Conservation (phyloP, 2,329 filamentous ascomycete species). For the Trichothecium roseum region DNA sequence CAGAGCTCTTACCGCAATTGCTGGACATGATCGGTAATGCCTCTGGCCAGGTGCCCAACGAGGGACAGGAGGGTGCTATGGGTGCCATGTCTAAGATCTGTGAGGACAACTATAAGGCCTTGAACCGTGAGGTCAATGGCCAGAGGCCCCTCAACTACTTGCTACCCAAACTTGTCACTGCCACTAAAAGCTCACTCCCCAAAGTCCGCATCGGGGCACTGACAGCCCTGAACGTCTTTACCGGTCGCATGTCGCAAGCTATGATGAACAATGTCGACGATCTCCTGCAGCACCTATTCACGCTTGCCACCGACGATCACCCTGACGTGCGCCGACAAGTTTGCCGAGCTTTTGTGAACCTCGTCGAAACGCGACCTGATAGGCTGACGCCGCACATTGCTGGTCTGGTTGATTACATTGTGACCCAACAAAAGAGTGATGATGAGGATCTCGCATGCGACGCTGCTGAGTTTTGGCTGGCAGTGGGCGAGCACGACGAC, state of each 20-base stretch:
- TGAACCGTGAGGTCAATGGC: constrained; percentile 81
- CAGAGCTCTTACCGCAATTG: constrained; percentile 77
- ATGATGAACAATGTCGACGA: constrained; percentile 72
- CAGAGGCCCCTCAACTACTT: constrained; percentile 81
- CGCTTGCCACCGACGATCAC: constrained; percentile 64
- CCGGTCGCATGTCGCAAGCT: constrained; percentile 72
- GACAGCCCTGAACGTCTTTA: constrained; percentile 83
- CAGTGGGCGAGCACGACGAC: constrained; percentile 76
- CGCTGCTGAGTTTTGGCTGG: constrained; percentile 95
- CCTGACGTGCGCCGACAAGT: constrained; percentile 85
- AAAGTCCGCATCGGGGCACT: constrained; percentile 75
- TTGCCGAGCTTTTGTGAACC: constrained; percentile 82
- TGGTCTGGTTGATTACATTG: constrained; percentile 86
- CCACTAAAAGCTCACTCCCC: constrained; percentile 64
- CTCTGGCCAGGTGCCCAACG: constrained; percentile 52
- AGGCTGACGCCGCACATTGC: constrained; percentile 82
- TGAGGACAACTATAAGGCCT: constrained; percentile 81
- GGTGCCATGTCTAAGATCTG: constrained; percentile 89
- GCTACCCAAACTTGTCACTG: constrained; percentile 81
- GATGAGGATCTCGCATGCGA: constrained; percentile 88
- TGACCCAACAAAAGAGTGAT: constrained; percentile 76
- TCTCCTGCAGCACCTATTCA: constrained; percentile 74
- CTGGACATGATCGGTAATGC: constrained; percentile 68
- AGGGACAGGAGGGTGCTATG: constrained; percentile 89
- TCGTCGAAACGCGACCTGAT: constrained; percentile 83